Conservation (phyloP, 306 rosid species). For the Vachellia pachyceras region DNA sequence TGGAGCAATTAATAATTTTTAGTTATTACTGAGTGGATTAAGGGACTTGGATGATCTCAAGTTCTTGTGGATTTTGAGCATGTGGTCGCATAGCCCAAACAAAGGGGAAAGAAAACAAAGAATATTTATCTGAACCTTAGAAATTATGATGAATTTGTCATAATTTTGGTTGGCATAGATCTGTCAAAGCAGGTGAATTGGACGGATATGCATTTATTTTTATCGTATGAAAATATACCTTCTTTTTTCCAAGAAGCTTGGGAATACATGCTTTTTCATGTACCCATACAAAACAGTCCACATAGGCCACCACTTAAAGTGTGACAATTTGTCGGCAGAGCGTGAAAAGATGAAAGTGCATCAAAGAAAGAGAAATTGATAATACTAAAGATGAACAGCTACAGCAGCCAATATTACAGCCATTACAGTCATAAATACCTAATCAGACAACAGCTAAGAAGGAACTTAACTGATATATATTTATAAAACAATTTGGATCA, state of each 20-base stretch:
- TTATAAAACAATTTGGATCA: not conserved
- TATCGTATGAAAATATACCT: conserved; percentile 9
- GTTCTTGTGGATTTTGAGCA: not conserved
- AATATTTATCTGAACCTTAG: not conserved
- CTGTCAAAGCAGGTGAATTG: conserved; percentile 31
- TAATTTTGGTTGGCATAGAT: not conserved
- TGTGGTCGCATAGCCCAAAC: not conserved
- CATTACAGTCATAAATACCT: not conserved
- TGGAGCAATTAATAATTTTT: too few species aligned
- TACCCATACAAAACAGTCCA: conserved; percentile 21
- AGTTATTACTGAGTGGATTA: not conserved
- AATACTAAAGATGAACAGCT: not conserved
- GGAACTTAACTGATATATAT: not conserved
- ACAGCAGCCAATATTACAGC: not conserved
- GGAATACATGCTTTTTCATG: conserved; percentile 26
- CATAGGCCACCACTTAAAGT: conserved; percentile 17
- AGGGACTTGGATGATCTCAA: not conserved
- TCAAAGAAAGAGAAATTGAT: conserved; percentile 37
- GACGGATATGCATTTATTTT: conserved; percentile 5
- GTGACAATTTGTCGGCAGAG: conserved; percentile 20
- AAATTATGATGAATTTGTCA: not conserved
- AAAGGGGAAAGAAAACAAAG: too few species aligned
- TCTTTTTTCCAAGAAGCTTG: not conserved
- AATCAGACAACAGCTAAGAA: not conserved
- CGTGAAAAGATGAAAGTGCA: conserved; percentile 32